Evolutionary conservation across 2,329 filamentous ascomycete genomes (phyloP), one percentile per base, ranked within the genome.

Genomic region (Colletotrichum liriopes): DNA sequence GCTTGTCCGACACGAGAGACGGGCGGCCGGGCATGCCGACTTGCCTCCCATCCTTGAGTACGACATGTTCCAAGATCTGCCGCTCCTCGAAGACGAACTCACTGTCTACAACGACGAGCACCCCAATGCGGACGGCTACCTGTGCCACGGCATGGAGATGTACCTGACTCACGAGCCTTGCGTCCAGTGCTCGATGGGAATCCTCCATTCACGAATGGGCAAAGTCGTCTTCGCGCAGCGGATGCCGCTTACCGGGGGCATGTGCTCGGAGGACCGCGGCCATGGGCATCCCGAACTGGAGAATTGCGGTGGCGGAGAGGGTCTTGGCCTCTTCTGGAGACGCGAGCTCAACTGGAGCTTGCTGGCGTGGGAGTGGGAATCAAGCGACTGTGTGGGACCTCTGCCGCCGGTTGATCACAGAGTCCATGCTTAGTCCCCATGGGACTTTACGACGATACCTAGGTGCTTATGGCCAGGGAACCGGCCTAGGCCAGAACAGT

Each of bases 101-200:
- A 80, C 83, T 66, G 89, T 92, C 73, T 93, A 91, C 77, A 85
- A 86, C 60, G 84, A 89, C 77, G 91, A 92, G 77, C 93, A 92
- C 78, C 89, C 88, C 51, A 89, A 87, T 75, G 88, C 90, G 41
- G 93, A 94, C 76, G 96, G 96, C 65, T 99, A 99, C 81, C 90
- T 99, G 26, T 98, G 96, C 83, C 94, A 97, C 76, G 94, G 94
- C 66, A 88, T 99, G 39, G 96, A 98, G 82, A 89, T 99, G 68
- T 98, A 98, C 83, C 87, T 97, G 73, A 98, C 95, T 2, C 95
- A 98, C 79, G 96, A 99, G 83, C 96, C 96, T 6, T 99, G 96
- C 80, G 90, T 97, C 72, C 97, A 97, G 90, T 99, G 96, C 83
- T 94, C 93, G 45, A 98, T 98, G 96, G 96, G 94, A 1, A 93